Base-by-base conservation (phyloP, 441 rosid genomes). In the Pelargonium citronellum region DNA sequence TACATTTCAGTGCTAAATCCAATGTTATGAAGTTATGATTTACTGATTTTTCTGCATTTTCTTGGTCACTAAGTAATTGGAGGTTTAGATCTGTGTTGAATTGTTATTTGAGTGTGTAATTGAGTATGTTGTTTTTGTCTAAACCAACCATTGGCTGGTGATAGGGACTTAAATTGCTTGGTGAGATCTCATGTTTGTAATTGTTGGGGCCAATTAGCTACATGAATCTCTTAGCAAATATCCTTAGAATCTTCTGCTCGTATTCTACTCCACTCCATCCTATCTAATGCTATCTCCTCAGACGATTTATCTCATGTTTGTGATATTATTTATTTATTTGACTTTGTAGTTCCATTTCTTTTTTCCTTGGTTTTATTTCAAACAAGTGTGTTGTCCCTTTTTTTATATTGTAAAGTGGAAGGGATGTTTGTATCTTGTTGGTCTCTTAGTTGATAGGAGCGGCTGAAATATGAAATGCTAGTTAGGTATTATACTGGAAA, bases 31-130 rank as follows among this genome's bases (percentile, higher is more conserved):
- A 57, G 2, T 15, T 6, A 2, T 19, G 12, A 2, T 66, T 53
- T 39, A 51, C 58, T 64, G 24, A 3, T 19, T 11, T 67, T 10
- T 2, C 19, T 22, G 44, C 44, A 47, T 47, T 34, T 68, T 22
- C 64, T 16, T 27, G 51, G 55, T 5, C 19, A 49, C 19, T 5
- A 15, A 64, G 9, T 22, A 37, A 37, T 5, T 2, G 69, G 73
- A 22, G 37, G 64, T 39, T 55, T 55, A 69, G 67, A 74, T 74
- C 70, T 74, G 55, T n/a, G 41, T 64, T 20, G 53, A 65, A 67
- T 74, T 74, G 10, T 69, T 15, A 16, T 65, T 74, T 65, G 17
- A 65, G 22, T 69, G 27, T 12, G 73, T 13, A 49, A 11, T 11
- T 55, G 41, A 12, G 15, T 69, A 2, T 20, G 30, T 64, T 51